Conservation (phyloP, 139 green algal species). For the Picochlorum sp. region DNA sequence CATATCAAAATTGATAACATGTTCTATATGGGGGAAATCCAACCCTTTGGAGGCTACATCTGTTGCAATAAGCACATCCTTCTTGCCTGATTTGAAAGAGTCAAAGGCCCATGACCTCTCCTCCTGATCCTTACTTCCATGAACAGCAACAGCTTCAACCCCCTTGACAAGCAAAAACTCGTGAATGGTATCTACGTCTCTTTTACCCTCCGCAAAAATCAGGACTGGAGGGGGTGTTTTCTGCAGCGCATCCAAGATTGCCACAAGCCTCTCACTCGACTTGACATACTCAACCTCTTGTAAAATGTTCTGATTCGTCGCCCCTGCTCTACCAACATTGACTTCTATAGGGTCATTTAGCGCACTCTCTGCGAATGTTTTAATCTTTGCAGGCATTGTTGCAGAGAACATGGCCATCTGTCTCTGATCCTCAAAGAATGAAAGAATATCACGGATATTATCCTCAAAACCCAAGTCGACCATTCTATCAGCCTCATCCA, state of each 20-base stretch:
- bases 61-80: slow-evolving; percentile 96
- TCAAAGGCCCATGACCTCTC: slow-evolving; percentile 77
- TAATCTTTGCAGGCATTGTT: slow-evolving; percentile 98
- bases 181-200: slow-evolving; percentile 92
- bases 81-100: slow-evolving; percentile 79
- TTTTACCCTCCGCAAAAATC: slow-evolving; percentile 97
- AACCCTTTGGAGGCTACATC: slow-evolving; percentile 93
- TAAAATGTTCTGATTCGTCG: slow-evolving; percentile 95
- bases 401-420: slow-evolving; percentile 98
- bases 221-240: slow-evolving; percentile 96
- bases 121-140: slow-evolving; percentile 94
- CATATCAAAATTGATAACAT: slow-evolving; percentile 99
- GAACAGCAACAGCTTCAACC: slow-evolving; percentile 92
- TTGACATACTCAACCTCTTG: slow-evolving; percentile 99
- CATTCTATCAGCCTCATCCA: slow-evolving; percentile 98
- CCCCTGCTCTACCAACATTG: slow-evolving; percentile 84
- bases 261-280: slow-evolving; percentile 88
- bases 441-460: slow-evolving; percentile 69
- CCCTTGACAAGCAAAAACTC: slow-evolving; percentile 88
- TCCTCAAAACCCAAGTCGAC: slow-evolving; percentile 96
- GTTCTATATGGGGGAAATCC: slow-evolving; percentile 87
- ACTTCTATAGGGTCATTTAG: slow-evolving; percentile 89
- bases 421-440: slow-evolving; percentile 73
- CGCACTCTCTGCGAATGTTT: slow-evolving; percentile 89
- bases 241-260: slow-evolving; percentile 93